Conservation (phyloP, 2,329 filamentous ascomycete genomes). For the Ceratocystis smalleyi region DNA sequence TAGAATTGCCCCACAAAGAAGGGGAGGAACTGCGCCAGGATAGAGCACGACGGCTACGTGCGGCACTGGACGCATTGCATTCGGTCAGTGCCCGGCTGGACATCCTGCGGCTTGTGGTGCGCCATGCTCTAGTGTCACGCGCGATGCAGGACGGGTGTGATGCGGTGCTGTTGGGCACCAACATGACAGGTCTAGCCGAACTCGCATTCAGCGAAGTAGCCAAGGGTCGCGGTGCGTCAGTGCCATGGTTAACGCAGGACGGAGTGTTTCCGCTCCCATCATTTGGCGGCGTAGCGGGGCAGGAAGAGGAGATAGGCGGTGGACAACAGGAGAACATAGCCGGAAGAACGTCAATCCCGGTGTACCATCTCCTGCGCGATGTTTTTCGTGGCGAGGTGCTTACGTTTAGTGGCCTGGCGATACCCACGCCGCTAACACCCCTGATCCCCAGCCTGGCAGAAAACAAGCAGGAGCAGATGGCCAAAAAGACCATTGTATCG, state of each 20-base stretch:
- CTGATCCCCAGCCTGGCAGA: conserved; percentile 28
- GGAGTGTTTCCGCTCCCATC: conserved; percentile 34
- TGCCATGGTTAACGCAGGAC: conserved; percentile 72
- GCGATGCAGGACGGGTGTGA: conserved; percentile 47
- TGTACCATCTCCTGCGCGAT: conserved; percentile 75
- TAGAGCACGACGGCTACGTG: conserved; percentile 30
- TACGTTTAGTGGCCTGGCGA: conserved; percentile 42
- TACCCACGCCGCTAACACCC: conserved; percentile 34
- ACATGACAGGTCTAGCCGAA: conserved; percentile 74
- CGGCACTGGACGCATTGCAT: conserved; percentile 44
- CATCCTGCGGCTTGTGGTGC: conserved; percentile 52
- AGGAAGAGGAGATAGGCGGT: neutral
- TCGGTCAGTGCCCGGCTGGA: conserved; percentile 66
- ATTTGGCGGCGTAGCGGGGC: conserved; percentile 19
- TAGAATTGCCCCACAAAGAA: conserved; percentile 28
- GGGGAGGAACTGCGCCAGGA: conserved; percentile 35
- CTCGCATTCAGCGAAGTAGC: conserved; percentile 75
- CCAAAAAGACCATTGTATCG: conserved; percentile 34
- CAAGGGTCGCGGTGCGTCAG: conserved; percentile 70
- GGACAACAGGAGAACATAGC: conserved; percentile 10
- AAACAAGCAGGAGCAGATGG: conserved; percentile 19
- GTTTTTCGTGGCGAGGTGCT: conserved; percentile 67
- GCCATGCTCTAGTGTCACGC: conserved; percentile 52
- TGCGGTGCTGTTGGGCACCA: conserved; percentile 67
- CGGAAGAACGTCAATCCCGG: conserved; percentile 17